Evolutionary conservation across 305 asterid species (phyloP).

Genomic region (Fraxinus velutina): DNA sequence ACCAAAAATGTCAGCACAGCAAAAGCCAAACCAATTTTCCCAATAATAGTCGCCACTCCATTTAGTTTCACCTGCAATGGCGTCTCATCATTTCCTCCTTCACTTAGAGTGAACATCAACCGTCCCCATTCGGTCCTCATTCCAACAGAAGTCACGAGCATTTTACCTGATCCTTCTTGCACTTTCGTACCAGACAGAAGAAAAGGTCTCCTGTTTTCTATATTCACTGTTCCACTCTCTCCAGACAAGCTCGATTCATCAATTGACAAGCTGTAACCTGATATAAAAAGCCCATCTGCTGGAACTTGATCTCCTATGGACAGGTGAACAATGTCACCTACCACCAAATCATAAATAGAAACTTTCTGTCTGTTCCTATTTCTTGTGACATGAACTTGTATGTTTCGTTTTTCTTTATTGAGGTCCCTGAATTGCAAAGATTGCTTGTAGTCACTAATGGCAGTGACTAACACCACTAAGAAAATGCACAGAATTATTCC

Average conservation of each 20-base stretch:
- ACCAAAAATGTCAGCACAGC: slow-evolving; percentile 61
- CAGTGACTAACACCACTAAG: slow-evolving; percentile 72
- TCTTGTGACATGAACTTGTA: slow-evolving; percentile 54
- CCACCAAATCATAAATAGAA: slow-evolving; percentile 61
- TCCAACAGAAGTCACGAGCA: slow-evolving; percentile 74
- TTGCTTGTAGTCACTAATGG: slow-evolving; percentile 70
- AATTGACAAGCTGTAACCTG: slow-evolving; percentile 57
- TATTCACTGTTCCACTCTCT: slow-evolving; percentile 57
- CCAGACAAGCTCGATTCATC: slow-evolving; percentile 82
- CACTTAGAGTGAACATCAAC: slow-evolving; percentile 58
- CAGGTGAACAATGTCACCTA: slow-evolving; percentile 66
- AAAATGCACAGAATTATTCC: slow-evolving; percentile 62
- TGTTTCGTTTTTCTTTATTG: slow-evolving; percentile 62
- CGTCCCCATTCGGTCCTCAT: slow-evolving; percentile 87
- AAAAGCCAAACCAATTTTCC: slow-evolving; percentile 69
- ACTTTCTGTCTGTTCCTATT: slow-evolving; percentile 47
- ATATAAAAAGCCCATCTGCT: slow-evolving; percentile 61
- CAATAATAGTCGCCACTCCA: slow-evolving; percentile 72
- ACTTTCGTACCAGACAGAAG: slow-evolving; percentile 72
- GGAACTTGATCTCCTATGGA: slow-evolving; percentile 79
- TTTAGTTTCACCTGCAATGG: slow-evolving; percentile 77
- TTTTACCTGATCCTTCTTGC: slow-evolving; percentile 71
- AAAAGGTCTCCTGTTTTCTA: slow-evolving; percentile 49
- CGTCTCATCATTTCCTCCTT: slow-evolving; percentile 72
- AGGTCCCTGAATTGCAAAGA: slow-evolving; percentile 74